Base-by-base conservation (phyloP, 1,284 basidiomycete genomes). In the Papiliotrema terrestris region DNA sequence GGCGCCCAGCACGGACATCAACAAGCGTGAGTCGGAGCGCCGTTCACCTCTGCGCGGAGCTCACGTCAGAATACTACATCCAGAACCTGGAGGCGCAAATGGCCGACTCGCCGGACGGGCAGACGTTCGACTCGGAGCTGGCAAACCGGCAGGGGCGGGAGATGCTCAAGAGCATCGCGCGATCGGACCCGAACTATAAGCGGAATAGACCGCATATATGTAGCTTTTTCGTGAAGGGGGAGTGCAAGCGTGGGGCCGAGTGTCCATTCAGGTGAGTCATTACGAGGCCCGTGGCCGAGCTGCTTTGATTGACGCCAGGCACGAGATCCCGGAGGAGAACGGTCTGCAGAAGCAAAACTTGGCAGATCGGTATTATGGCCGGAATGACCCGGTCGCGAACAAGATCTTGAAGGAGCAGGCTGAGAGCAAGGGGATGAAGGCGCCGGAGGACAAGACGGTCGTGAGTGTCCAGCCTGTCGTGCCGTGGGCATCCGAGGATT, bases 141-240 rank as follows among this genome's bases (percentile, higher is more conserved):
- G 82, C 89, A 8, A 83, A 82, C 38, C 83, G 86, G 37, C 88
- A 88, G 13, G 94, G 91, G 36, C 93, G 94, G 74, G 95, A 98
- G 63, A 90, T 98, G 86, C 79, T 99, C 60, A 95, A 96, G 77
- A 86, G 91, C 62, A 80, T 98, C 17, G 93, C 95, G 14, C 83
- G 92, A 61, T 90, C 89, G 32, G 93, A 97, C 67, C 93, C 95
- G 0, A 91, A 92, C 71, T 98, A 98, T 80, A 97, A 98, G 77
- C 86, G 93, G 51, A 98, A 98, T 77, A 80, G 89, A 54, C 91
- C 95, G 46, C 90, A 97, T 64, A 74, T 96, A 9, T 99, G 96
- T 74, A 92, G 91, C 1, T 98, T 98, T 81, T 98, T 88, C 70
- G 87, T 84, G 42, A 98, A 98, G 77, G 96, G 96, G 0, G 88